Conservation (phyloP, 352 stramenopile species). For the Globisporangium splendens region DNA sequence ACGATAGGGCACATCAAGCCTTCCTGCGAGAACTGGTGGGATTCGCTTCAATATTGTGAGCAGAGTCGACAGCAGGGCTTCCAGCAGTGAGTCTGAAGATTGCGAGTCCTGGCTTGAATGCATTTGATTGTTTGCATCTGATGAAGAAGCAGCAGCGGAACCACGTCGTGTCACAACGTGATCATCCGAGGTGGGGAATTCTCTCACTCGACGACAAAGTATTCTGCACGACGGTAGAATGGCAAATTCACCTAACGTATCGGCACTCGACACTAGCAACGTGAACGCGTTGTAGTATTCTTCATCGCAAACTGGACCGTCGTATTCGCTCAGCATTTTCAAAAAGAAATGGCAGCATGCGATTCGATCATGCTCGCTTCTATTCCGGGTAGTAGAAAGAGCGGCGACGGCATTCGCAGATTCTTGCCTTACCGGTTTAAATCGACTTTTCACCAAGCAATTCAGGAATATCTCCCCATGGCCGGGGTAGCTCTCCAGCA, state of each 20-base stretch:
- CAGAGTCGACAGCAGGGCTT: conserved; percentile 57
- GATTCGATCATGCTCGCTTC: conserved; percentile 36
- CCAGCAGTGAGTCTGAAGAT: conserved; percentile 35
- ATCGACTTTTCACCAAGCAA: conserved; percentile 41
- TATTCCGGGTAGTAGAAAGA: conserved; percentile 43
- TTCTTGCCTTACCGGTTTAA: conserved; percentile 46
- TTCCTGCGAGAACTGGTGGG: conserved; percentile 39
- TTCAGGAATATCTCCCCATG: conserved; percentile 40
- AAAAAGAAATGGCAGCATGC: conserved; percentile 49
- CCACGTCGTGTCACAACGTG: background rate
- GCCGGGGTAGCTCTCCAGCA: conserved; percentile 35
- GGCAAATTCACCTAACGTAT: conserved; percentile 37
- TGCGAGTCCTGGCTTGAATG: conserved; percentile 3
- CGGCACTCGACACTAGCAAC: conserved; percentile 44
- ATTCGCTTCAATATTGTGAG: conserved; percentile 57
- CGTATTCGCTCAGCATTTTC: conserved; percentile 43
- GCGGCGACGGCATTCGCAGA: conserved; percentile 39
- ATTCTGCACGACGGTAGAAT: conserved; percentile 43
- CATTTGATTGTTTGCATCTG: background rate
- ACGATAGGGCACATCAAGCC: conserved; percentile 34
- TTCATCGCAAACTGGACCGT: conserved; percentile 31
- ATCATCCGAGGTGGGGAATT: conserved; percentile 23
- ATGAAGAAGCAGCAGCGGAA: background rate
- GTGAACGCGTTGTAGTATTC: conserved; percentile 70
- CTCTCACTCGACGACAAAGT: conserved; percentile 49